Evolutionary conservation across 331 rosid species (phyloP).

Genomic region (Malus hybrid): DNA sequence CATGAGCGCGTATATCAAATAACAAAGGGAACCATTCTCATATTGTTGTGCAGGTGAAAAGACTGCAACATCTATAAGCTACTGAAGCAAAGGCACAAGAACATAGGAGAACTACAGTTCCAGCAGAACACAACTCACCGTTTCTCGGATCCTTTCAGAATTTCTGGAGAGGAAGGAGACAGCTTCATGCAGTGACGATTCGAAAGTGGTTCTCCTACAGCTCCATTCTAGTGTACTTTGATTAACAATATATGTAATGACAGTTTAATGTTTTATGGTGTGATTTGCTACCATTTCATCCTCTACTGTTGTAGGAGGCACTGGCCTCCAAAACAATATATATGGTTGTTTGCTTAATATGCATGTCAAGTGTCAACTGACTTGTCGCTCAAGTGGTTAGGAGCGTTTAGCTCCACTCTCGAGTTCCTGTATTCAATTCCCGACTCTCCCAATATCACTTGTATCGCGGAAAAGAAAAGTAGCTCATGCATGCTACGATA

Average conservation of each 20-base stretch:
- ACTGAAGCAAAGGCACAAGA: background rate
- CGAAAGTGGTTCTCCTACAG: background rate
- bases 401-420: no score
- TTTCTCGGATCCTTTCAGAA: background rate
- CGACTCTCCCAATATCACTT: no score
- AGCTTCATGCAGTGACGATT: constrained; percentile 8
- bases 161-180: constrained; percentile 1
- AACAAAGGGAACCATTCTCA: background rate
- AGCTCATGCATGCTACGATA: background rate
- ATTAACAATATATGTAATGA: constrained; percentile 4
- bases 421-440: no score
- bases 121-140: constrained; percentile 11
- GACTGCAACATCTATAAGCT: background rate
- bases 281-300: constrained; percentile 5
- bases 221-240: background rate
- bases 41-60: constrained; percentile 11
- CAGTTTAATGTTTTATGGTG: constrained; percentile 9
- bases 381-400: no score
- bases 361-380: background rate
- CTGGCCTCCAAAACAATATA: constrained; percentile 2
- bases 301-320: constrained; percentile 7
- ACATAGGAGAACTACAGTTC: constrained; percentile 1
- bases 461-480: no score
- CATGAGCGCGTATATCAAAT: background rate
- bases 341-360: constrained; percentile 18